Evolutionary conservation across 2,329 filamentous ascomycete genomes (phyloP).

Genomic region (Trichoderma lentiforme): DNA sequence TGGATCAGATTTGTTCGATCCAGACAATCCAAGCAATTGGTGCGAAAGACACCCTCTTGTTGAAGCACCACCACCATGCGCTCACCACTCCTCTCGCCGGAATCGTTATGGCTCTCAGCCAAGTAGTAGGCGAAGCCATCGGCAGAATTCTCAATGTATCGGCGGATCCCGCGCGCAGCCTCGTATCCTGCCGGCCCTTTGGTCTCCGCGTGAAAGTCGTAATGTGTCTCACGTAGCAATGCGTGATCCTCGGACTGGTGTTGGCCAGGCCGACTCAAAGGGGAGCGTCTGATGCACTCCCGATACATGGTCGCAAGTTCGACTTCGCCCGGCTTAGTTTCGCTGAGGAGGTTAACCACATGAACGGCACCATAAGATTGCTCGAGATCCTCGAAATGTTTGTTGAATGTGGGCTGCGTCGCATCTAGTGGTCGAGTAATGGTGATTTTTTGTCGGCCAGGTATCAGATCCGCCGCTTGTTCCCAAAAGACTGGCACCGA

Average conservation of each 20-base stretch:
- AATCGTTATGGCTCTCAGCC: constrained; percentile 66
- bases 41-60: constrained; percentile 93
- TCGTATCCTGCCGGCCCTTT: constrained; percentile 84
- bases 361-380: constrained; percentile 86
- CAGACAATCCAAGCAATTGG: constrained; percentile 93
- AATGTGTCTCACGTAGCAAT: constrained; percentile 77
- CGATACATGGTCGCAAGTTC: constrained; percentile 80
- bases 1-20: constrained; percentile 96
- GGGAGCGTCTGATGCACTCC: constrained; percentile 70
- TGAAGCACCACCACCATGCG: constrained; percentile 71
- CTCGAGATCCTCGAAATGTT: constrained; percentile 86
- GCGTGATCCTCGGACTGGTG: constrained; percentile 63
- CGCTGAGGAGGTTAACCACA: constrained; percentile 90
- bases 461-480: constrained; percentile 80
- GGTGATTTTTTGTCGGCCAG: constrained; percentile 90
- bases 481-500: constrained; percentile 98
- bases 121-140: constrained; percentile 92
- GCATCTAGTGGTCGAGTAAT: constrained; percentile 86
- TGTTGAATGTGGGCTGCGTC: constrained; percentile 91
- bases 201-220: constrained; percentile 95
- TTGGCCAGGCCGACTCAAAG: constrained; percentile 60
- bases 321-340: constrained; percentile 78
- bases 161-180: constrained; percentile 78
- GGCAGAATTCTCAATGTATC: constrained; percentile 73
- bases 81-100: constrained; percentile 38